phyloP scores from a whole-genome alignment of 495 filamentous ascomycete species.

The Penicillium fimorum region DNA sequence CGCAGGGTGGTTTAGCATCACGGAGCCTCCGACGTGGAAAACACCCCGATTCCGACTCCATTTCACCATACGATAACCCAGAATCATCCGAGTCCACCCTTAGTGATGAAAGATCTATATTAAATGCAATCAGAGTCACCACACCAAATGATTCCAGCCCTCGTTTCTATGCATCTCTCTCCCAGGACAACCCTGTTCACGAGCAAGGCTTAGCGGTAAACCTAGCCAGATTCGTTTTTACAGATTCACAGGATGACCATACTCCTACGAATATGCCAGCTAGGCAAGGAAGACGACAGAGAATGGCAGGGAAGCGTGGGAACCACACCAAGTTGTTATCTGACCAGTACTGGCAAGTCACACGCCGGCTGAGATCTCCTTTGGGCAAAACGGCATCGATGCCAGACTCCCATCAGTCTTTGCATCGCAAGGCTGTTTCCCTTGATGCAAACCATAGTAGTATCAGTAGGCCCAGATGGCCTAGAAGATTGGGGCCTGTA shows the following conservation, averaged over 20 bases:
- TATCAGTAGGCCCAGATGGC: constrained; percentile 22
- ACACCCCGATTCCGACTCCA: constrained; percentile 16
- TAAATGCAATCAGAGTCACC: constrained; percentile 38
- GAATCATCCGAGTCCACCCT: constrained; percentile 36
- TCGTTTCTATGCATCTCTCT: constrained; percentile 8
- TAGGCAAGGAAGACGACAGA: constrained; percentile 5
- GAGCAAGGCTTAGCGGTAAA: constrained; percentile 34
- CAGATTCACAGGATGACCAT: constrained; percentile 11
- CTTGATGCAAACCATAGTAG: constrained; percentile 22
- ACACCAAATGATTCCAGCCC: constrained; percentile 20
- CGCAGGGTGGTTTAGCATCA: constrained; percentile 11
- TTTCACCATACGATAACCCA: constrained; percentile 18
- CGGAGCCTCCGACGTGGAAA: constrained; percentile 10
- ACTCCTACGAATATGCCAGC: not conserved
- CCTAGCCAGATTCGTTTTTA: constrained; percentile 33
- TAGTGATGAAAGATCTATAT: constrained; percentile 45
- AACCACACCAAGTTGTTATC: constrained; percentile 20
- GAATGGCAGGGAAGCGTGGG: constrained; percentile 2
- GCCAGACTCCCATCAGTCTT: constrained; percentile 9
- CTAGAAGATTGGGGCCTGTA: constrained; percentile 25
- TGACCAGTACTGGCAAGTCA: constrained; percentile 15
- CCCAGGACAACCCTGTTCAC: constrained; percentile 17
- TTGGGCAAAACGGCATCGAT: not conserved
- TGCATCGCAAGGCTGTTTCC: constrained; percentile 23
- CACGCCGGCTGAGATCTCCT: not conserved